phyloP scores from a whole-genome alignment of 192 early-diverging fungal genomes.

The Spinellus fusiger region DNA sequence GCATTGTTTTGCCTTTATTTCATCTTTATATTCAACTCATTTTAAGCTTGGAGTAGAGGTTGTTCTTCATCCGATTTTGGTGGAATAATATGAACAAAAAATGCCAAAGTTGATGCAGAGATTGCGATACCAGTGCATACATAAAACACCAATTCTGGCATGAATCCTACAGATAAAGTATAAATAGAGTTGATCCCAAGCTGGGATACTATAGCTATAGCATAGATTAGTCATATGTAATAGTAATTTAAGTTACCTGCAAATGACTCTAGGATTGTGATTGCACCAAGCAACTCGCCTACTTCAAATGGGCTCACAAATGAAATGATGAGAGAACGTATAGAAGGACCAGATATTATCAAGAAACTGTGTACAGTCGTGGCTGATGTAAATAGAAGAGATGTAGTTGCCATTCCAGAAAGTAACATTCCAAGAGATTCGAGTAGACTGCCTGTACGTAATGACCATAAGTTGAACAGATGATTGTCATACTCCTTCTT shows the following conservation, averaged over 20 bases:
- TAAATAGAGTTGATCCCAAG: conserved; percentile 40
- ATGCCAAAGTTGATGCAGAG: conserved; percentile 25
- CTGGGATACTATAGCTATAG: conserved; percentile 31
- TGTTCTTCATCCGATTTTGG: background rate
- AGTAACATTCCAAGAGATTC: conserved; percentile 25
- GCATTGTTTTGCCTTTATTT: background rate
- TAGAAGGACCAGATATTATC: conserved; percentile 30
- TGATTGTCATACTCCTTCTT: conserved; percentile 3
- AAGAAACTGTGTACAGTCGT: conserved; percentile 24
- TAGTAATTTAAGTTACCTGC: conserved; percentile 13
- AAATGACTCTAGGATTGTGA: conserved; percentile 40
- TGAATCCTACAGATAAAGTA: conserved; percentile 24
- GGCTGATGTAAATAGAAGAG: conserved; percentile 9
- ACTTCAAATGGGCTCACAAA: conserved; percentile 40
- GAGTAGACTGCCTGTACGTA: conserved; percentile 31
- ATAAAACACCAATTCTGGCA: conserved; percentile 41
- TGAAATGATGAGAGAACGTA: conserved; percentile 37
- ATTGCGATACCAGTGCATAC: conserved; percentile 25
- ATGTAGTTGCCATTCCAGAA: conserved; percentile 24
- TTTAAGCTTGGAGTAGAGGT: no score
- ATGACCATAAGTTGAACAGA: conserved; percentile 38
- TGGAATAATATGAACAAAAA: conserved; percentile 37
- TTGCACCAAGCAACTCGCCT: conserved; percentile 43
- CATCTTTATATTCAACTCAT: background rate
- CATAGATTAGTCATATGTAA: background rate